phyloP scores from a whole-genome alignment of 2,329 filamentous ascomycete species.

The Monosporascus sp. region DNA sequence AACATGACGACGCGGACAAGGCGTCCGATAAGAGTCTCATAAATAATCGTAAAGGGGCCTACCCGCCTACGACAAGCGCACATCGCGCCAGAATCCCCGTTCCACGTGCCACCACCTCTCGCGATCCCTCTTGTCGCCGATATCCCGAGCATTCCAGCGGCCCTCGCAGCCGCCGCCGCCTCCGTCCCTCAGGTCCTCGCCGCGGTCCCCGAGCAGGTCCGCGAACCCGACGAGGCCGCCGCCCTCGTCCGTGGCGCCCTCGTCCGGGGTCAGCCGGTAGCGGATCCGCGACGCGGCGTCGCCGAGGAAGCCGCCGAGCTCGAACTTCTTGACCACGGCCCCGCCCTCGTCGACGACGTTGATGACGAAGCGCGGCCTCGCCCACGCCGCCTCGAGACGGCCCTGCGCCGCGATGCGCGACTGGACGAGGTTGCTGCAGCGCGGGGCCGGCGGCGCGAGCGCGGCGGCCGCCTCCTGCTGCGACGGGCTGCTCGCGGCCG shows the following conservation, averaged over 20 bases:
- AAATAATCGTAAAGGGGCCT: too few species aligned
- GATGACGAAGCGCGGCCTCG: slow-evolving; percentile 51
- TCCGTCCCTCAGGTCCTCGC: slow-evolving; percentile 34
- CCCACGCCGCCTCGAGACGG: slow-evolving; percentile 54
- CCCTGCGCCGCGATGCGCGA: slow-evolving; percentile 61
- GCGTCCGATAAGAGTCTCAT: too few species aligned
- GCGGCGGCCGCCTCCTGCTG: background rate
- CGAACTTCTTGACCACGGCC: slow-evolving; percentile 44
- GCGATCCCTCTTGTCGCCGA: slow-evolving; percentile 40
- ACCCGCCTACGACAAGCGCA: slow-evolving; percentile 12
- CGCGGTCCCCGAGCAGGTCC: slow-evolving; percentile 44
- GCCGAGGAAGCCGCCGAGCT: slow-evolving; percentile 59
- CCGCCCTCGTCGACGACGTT: slow-evolving; percentile 52
- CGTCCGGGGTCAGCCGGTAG: slow-evolving; percentile 57
- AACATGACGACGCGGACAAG: too few species aligned
- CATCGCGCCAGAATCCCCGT: slow-evolving; percentile 36
- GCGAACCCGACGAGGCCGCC: slow-evolving; percentile 50
- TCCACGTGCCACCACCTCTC: slow-evolving; percentile 49
- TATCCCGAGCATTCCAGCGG: slow-evolving; percentile 38
- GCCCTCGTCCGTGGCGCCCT: slow-evolving; percentile 49
- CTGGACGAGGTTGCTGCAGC: slow-evolving; percentile 41
- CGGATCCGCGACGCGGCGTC: slow-evolving; percentile 50
- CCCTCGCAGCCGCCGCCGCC: slow-evolving; percentile 38
- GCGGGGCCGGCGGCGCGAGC: slow-evolving; percentile 8
- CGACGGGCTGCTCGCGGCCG: background rate